A percentile compares a stretch with the other conserved stretches of the same genome.
These are phyloP conservation scores for Wickerhamomyces mucosus DNA, from an alignment of 805 yeast genomes.

Conservation along the genomic window DNA sequence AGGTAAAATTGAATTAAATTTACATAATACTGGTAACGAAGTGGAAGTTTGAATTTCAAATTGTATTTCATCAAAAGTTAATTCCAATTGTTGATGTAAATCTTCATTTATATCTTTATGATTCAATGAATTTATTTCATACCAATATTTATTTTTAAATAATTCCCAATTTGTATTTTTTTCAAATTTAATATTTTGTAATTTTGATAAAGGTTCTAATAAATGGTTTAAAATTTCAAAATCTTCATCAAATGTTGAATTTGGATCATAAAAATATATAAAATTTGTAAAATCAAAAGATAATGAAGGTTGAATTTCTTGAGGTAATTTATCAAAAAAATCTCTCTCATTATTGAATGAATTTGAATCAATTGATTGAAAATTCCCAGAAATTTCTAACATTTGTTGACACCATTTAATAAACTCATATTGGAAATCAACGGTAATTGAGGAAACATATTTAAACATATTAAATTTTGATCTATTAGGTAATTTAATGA, in stretches of 20 bases:
- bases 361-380: neutral
- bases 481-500: neutral
- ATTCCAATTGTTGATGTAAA: too few relatives aligned
- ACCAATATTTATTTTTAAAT: too few relatives aligned
- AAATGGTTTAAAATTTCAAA: conserved; percentile 49
- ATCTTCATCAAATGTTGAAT: conserved; percentile 50
- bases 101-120: too few relatives aligned
- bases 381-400: too few relatives aligned
- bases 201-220: conserved; percentile 47
- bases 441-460: neutral
- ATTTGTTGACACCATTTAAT: neutral
- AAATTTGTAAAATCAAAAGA: conserved; percentile 41
- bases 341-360: too few relatives aligned
- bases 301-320: too few relatives aligned
- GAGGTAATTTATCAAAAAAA: too few relatives aligned
- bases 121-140: too few relatives aligned
- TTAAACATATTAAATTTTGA: neutral
- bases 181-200: conserved; percentile 47
- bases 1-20: conserved; percentile 49
- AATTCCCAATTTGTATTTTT: too few relatives aligned
- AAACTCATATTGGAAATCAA: neutral
- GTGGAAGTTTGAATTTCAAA: conserved; percentile 44
- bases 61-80: too few relatives aligned
- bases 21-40: conserved; percentile 50
- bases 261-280: conserved; percentile 43